Evolutionary conservation across 306 rosid species (phyloP), one percentile per base, ranked within the genome.

Genomic region (Sindora glabra): DNA sequence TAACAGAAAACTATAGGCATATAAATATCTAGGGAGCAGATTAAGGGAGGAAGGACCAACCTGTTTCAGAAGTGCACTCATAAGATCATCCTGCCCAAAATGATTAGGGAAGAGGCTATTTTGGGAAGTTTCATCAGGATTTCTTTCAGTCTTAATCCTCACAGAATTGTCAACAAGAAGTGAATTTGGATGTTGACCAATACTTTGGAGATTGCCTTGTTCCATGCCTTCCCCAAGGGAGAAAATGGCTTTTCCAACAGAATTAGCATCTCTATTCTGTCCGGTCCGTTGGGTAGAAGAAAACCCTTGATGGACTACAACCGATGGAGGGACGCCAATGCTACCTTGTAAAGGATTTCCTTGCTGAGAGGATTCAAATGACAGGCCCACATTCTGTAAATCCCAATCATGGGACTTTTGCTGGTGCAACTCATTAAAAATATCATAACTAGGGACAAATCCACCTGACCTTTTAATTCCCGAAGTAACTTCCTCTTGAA

Each of bases 1-100:
- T 34, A 32, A 24, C 10, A 10, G 21, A 53, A 64, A 66, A 47
- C 3, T 23, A 47, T 27, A 26, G 8, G 40, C 19, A 52, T 47
- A 36, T 10, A 11, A 56, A 70, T 24, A 53, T 21, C 48, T 39
- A 26, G 10, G 40, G 45, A 16, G 24, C 26, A 58, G 29, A 8
- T 11, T 48, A 57, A 32, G 58, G 30, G 52, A 53, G 12, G 4
- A 34, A 67, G 62, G 27, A 59, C 71, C 70, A 69, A 94, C 99
- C 95, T 94, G 97, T 76, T 84, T 86, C 65, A 94, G 78, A 66
- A 94, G 80, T 52, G 89, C 95, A 69, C 95, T 94, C 94, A 94
- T 82, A 40, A 94, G 86, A 74, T 94, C 99, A 4, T 94, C 99
- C 73, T 86, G 97, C 19, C 84, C 97, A 48, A 68, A 89, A 30